Evolutionary conservation across 495 filamentous ascomycete genomes (phyloP).

Genomic region (Astrothelium macrocarpum): DNA sequence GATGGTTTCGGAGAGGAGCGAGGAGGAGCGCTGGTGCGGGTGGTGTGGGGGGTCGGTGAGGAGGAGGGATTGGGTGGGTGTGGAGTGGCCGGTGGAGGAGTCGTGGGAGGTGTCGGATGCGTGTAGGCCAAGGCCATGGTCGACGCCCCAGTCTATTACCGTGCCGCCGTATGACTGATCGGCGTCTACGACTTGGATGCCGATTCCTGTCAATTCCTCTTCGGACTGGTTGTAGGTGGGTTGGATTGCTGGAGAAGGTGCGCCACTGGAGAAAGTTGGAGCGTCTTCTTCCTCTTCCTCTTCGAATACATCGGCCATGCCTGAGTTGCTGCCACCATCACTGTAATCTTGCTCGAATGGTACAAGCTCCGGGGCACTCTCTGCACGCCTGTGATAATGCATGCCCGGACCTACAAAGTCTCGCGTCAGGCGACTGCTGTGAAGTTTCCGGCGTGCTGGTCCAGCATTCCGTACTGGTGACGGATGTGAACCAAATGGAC

Average conservation of each 20-base stretch:
- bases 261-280: not conserved
- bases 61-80: constrained; percentile 5
- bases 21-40: constrained; percentile 34
- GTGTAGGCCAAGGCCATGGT: constrained; percentile 27
- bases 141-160: constrained; percentile 33
- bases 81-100: constrained; percentile 7
- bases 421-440: constrained; percentile 72
- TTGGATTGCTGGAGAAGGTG: not conserved
- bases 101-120: constrained; percentile 26
- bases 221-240: constrained; percentile 15
- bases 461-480: constrained; percentile 43
- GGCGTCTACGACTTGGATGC: constrained; percentile 40
- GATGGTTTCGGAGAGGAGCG: constrained; percentile 39
- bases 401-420: constrained; percentile 72
- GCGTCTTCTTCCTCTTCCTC: constrained; percentile 84
- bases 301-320: constrained; percentile 85
- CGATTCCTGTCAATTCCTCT: constrained; percentile 26
- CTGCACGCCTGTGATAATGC: constrained; percentile 82
- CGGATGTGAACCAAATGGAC: constrained; percentile 72
- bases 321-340: constrained; percentile 50
- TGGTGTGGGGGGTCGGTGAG: constrained; percentile 20
- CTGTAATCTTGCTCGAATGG: constrained; percentile 58
- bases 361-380: constrained; percentile 83
- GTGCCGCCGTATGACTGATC: constrained; percentile 22
- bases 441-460: constrained; percentile 63